Evolutionary conservation across 768 basidiomycete genomes (phyloP), one percentile per base, ranked within the genome.

Genomic region (Lactarius trivialis): DNA sequence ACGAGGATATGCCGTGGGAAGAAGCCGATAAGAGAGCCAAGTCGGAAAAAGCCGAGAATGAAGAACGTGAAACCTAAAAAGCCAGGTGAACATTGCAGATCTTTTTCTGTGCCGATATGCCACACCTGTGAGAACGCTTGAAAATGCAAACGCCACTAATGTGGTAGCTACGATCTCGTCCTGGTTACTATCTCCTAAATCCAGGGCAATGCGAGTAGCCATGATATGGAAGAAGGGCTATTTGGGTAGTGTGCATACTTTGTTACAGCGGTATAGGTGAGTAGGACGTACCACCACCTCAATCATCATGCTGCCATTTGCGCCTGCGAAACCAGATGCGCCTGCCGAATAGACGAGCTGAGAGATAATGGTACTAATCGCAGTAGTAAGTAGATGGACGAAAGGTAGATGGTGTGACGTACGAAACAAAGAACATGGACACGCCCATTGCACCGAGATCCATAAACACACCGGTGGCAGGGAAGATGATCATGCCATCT

Each of bases 401-500:
- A 17, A 24, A 55, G 48, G 17, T 56, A 34, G 39, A 50, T 48
- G 33, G 58, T 48, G 21, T 9, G 3, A 72, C 85, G 68, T 70
- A 87, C 79, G 90, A 85, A 21, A 93, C 81, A 72, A 95, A 96
- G 73, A 96, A 96, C 88, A 98, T 91, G 36, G 93, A 95, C 1
- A 98, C 93, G 3, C 96, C 96, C 72, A 87, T 85, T 0, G 89
- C 83, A 1, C 93, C 95, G 19, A 96, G 84, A 57, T 83, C 83
- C 12, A 81, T 74, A 71, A 99, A 98, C 3, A 90, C 79, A 2
- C 89, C 83, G 9, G 85, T 81, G 0, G 88, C 85, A 2, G 97
- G 97, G 71, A 98, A 99, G 59, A 93, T 86, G 72, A 93, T 93
- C 92, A 98, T 93, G 7, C 96, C 96, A 74, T 98, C 88, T 89